phyloP scores from a whole-genome alignment of 169 alveolate species.

The Haemoproteus tartakovskyi region DNA sequence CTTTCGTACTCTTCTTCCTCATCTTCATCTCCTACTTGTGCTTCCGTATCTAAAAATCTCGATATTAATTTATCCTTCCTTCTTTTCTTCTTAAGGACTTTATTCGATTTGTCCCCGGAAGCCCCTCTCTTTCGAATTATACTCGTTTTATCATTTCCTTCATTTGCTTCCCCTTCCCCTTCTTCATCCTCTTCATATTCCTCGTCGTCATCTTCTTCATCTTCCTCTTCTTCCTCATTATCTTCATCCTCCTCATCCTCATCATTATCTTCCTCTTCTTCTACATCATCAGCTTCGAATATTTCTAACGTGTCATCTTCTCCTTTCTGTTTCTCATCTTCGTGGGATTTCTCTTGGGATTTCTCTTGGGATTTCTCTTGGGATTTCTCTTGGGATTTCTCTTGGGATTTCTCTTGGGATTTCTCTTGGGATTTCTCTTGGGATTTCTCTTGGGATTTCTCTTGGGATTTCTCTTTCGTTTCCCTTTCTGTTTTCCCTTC shows the following conservation, averaged over 20 bases:
- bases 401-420: no score
- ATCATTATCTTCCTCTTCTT: neutral
- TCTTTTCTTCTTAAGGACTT: slow-evolving; percentile 8
- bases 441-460: no score
- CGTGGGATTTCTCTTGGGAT: no score
- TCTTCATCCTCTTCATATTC: neutral
- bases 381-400: no score
- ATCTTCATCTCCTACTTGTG: slow-evolving; percentile 77
- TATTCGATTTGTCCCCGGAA: neutral
- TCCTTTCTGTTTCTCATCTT: no score
- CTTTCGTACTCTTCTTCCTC: slow-evolving; percentile 85
- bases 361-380: no score
- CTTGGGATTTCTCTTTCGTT: no score
- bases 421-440: no score
- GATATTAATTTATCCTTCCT: slow-evolving; percentile 68
- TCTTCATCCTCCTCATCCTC: neutral
- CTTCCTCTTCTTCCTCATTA: neutral
- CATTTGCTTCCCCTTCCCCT: no score
- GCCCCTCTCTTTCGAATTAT: neutral
- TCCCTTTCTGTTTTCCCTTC: neutral
- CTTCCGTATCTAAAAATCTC: slow-evolving; percentile 85
- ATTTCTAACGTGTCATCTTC: no score
- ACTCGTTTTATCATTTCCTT: no score
- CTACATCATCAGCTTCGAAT: no score
- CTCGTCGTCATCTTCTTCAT: slow-evolving; percentile 1